Evolutionary conservation across 1,139 yeast genomes (phyloP), one percentile per base, ranked within the genome.

Genomic region (Arxiozyma bovina): DNA sequence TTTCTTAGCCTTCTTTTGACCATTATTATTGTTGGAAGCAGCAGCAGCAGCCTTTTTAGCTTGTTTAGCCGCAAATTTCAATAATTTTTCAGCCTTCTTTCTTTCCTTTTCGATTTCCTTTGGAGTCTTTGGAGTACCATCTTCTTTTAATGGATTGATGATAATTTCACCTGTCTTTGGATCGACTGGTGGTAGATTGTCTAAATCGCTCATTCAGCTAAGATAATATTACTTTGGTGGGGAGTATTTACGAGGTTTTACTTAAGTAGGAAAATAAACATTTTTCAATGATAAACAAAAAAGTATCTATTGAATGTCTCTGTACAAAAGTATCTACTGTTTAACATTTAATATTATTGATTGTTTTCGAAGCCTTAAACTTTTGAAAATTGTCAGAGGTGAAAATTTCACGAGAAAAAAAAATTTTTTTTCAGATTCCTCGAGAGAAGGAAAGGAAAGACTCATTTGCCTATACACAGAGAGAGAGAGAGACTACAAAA

Each of bases 41-140:
- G 75, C 71, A 55, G 77, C 77, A 43, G 73, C 73, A 44, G 73
- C 73, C 49, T 81, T 83, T 66, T 88, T 88, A 58, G 91, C 90
- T 74, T 91, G 86, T 73, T 93, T 93, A 54, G 98, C 98, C 64
- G 85, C 80, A 73, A 91, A 91, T 71, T 91, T 93, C 68, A 97
- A 96, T 68, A 90, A 75, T 72, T 93, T 93, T 75, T 93, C 99
- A 53, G 97, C 97, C 80, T 91, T 91, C 77, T 91, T 91, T 68
- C 85, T 83, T 74, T 93, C 99, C 70, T 90, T 91, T 72, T 91
- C 97, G 55, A 91, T 73, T 70, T 85, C 88, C 69, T 85, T 87
- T 56, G 85, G 83, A 42, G 88, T 80, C 72, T 85, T 85, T 48
- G 62, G 66, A 52, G 67, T 60, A 54, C 72, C 72, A 60, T 69